Conservation (phyloP, 208 protist species). For the Trypanosoma conorhini region DNA sequence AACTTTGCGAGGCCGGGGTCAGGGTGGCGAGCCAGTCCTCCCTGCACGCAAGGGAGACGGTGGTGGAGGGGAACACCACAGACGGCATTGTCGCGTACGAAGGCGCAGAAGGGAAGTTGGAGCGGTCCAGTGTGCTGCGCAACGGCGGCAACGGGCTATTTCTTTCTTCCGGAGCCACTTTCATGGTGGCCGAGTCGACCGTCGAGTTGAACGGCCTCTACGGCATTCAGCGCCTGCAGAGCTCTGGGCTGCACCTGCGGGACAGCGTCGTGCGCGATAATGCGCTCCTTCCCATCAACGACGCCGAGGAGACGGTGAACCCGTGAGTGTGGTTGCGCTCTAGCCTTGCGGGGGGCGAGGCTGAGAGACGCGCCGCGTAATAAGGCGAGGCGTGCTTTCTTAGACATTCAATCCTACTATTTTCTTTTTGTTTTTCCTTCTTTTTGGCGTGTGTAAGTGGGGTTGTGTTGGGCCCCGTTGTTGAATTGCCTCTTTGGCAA, state of each 20-base stretch:
- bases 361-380: too few species aligned
- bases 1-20: conserved; percentile 52
- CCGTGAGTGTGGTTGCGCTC: not conserved
- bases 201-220: conserved; percentile 69
- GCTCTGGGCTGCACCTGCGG: conserved; percentile 48
- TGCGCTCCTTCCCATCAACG: conserved; percentile 55
- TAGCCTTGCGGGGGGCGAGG: not conserved
- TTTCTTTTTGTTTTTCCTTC: too few species aligned
- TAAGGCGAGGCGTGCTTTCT: not conserved
- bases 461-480: not conserved
- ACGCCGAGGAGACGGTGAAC: conserved; percentile 4
- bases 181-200: conserved; percentile 42
- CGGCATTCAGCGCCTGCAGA: conserved; percentile 56
- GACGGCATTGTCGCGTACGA: conserved; percentile 64
- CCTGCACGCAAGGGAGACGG: conserved; percentile 37
- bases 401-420: not conserved
- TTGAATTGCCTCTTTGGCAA: not conserved
- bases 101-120: conserved; percentile 33
- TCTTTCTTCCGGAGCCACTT: conserved; percentile 30
- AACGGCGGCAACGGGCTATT: conserved; percentile 68
- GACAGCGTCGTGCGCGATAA: conserved; percentile 61
- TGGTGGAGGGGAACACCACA: conserved; percentile 43
- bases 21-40: conserved; percentile 26
- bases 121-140: conserved; percentile 44
- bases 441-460: not conserved